Evolutionary conservation across 805 yeast species (phyloP).

Genomic region (Helenozyma baotianmanensis): DNA sequence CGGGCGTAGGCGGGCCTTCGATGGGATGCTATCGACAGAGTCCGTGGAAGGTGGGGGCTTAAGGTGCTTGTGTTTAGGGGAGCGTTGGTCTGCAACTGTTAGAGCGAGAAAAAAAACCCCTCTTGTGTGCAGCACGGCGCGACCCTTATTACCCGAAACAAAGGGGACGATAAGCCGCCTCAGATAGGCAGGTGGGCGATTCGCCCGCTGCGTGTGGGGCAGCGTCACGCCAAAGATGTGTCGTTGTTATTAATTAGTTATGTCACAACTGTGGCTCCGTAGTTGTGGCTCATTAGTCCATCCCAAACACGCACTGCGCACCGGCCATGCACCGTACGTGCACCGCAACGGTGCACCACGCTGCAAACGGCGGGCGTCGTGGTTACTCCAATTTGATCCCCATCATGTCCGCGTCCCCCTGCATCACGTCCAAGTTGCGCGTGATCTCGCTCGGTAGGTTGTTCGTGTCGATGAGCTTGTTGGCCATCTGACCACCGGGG

Average conservation of each 20-base stretch:
- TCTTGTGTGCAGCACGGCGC: slow-evolving; percentile 1
- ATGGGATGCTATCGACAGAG: too few relatives aligned
- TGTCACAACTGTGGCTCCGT: too few relatives aligned
- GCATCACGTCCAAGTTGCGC: slow-evolving; percentile 48
- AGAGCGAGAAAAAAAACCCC: too few relatives aligned
- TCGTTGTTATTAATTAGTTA: too few relatives aligned
- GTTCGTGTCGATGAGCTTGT: slow-evolving; percentile 49
- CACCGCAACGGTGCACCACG: too few relatives aligned
- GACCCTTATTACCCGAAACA: slow-evolving; percentile 1
- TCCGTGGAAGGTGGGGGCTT: too few relatives aligned
- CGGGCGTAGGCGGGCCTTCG: too few relatives aligned
- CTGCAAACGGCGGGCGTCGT: too few relatives aligned
- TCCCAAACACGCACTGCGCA: too few relatives aligned
- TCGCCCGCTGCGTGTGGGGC: not conserved
- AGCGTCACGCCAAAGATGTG: not conserved
- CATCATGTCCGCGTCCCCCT: slow-evolving; percentile 41
- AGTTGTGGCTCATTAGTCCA: too few relatives aligned
- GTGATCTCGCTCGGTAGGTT: slow-evolving; percentile 55
- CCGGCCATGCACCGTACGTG: too few relatives aligned
- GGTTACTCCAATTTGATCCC: slow-evolving; percentile 21
- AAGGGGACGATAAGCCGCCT: not conserved
- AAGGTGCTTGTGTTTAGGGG: not conserved
- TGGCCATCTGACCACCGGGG: slow-evolving; percentile 40
- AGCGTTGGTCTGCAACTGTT: not conserved
- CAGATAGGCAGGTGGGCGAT: not conserved